These are phyloP conservation scores for Fusarium avenaceum DNA, from an alignment of 2,329 filamentous ascomycete species.

Conservation along the genomic window DNA sequence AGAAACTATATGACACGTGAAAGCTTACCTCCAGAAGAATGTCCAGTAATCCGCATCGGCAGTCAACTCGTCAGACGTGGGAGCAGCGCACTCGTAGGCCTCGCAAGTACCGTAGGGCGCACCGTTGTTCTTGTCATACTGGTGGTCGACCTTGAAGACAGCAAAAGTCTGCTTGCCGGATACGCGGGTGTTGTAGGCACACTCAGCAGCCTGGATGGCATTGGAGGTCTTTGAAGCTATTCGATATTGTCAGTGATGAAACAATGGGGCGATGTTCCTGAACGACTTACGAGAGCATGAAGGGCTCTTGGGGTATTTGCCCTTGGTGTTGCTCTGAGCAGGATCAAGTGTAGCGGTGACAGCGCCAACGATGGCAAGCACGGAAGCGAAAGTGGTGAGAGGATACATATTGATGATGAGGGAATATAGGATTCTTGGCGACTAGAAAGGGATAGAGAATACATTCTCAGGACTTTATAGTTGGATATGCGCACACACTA, in stretches of 20 bases:
- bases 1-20: accelerated
- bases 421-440: not conserved
- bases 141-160: slow-evolving; percentile 44
- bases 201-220: slow-evolving; percentile 47
- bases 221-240: slow-evolving; percentile 44
- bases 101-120: slow-evolving; percentile 44
- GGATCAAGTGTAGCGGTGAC: slow-evolving; percentile 45
- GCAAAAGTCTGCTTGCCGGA: slow-evolving; percentile 46
- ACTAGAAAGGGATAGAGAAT: not conserved
- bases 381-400: slow-evolving; percentile 40
- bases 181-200: slow-evolving; percentile 47
- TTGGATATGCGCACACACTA: too few relatives aligned
- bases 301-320: slow-evolving; percentile 43
- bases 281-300: slow-evolving; percentile 36
- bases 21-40: slow-evolving; percentile 47
- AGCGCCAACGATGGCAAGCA: slow-evolving; percentile 39
- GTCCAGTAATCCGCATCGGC: slow-evolving; percentile 45
- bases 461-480: slow-evolving; percentile 20
- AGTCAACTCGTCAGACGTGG: slow-evolving; percentile 28
- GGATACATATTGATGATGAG: slow-evolving; percentile 35
- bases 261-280: accelerated
- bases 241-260: not conserved
- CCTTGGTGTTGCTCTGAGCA: slow-evolving; percentile 44
- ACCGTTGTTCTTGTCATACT: slow-evolving; percentile 45
- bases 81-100: slow-evolving; percentile 43